A percentile compares a stretch with the other conserved stretches of the same genome.
Evolutionary conservation across 768 basidiomycete genomes (phyloP).

Genomic region (Trametes villosa): DNA sequence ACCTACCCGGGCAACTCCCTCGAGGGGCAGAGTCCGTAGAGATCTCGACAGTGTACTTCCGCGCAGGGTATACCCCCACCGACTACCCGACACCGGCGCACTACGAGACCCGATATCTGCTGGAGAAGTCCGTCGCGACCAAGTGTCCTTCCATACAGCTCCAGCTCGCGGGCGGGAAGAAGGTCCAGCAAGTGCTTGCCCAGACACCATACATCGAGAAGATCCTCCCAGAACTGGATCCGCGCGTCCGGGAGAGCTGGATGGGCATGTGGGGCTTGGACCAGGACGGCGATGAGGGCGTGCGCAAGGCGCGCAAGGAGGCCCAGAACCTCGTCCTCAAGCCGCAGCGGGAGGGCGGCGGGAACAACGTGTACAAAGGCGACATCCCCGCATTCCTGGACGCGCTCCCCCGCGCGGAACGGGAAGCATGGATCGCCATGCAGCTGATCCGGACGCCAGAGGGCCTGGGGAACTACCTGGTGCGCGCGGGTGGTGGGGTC

Average conservation of each 20-base stretch:
- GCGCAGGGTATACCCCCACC: slow-evolving; percentile 83
- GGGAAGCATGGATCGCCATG: slow-evolving; percentile 95
- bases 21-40: slow-evolving; percentile 51
- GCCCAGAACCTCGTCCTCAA: slow-evolving; percentile 80
- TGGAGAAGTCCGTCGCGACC: slow-evolving; percentile 85
- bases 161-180: slow-evolving; percentile 96
- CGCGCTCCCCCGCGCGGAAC: slow-evolving; percentile 57
- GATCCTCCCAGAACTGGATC: slow-evolving; percentile 42
- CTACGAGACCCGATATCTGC: slow-evolving; percentile 73
- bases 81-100: slow-evolving; percentile 72
- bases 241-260: slow-evolving; percentile 72
- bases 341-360: slow-evolving; percentile 97
- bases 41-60: slow-evolving; percentile 89
- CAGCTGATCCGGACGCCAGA: slow-evolving; percentile 82
- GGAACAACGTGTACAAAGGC: slow-evolving; percentile 91
- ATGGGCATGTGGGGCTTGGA: slow-evolving; percentile 88
- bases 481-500: slow-evolving; percentile 61
- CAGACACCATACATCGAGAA: slow-evolving; percentile 70
- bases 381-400: slow-evolving; percentile 82
- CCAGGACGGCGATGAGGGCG: slow-evolving; percentile 41
- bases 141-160: slow-evolving; percentile 92
- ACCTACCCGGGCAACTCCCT: slow-evolving; percentile 39
- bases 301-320: slow-evolving; percentile 53
- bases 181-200: slow-evolving; percentile 88
- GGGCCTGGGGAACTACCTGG: slow-evolving; percentile 69